Evolutionary conservation across 2,329 filamentous ascomycete genomes (phyloP).

Genomic region (Xylariaceae sp.): DNA sequence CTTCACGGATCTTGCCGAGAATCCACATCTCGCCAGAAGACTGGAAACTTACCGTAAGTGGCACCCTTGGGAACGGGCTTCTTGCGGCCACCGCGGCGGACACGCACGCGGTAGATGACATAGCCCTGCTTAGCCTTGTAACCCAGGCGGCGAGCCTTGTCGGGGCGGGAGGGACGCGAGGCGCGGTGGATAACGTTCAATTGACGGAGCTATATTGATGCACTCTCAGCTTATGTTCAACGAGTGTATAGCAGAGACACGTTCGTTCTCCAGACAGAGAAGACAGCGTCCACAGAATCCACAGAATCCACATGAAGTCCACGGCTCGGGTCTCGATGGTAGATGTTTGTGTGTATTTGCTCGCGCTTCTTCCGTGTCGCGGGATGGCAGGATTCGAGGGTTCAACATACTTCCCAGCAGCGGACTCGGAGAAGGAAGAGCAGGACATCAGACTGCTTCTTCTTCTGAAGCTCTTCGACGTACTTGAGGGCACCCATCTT

Average conservation of each 20-base stretch:
- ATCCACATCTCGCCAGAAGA: no score
- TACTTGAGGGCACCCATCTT: conserved; percentile 99
- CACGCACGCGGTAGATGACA: conserved; percentile 99
- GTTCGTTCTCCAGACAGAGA: conserved; percentile 37
- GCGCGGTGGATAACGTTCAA: conserved; percentile 99
- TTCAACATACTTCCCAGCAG: conserved; percentile 96
- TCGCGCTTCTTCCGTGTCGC: conserved; percentile 27
- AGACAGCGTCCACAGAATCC: conserved; percentile 34
- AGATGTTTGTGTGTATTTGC: conserved; percentile 27
- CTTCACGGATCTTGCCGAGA: not conserved
- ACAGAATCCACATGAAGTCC: conserved; percentile 34
- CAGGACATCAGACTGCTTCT: conserved; percentile 99
- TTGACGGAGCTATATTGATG: conserved; percentile 99
- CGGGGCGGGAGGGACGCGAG: conserved; percentile 93
- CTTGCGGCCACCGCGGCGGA: conserved; percentile 99
- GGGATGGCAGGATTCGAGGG: conserved; percentile 22
- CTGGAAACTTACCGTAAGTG: conserved; percentile 75
- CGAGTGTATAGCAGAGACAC: conserved; percentile 87
- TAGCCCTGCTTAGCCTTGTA: conserved; percentile 99
- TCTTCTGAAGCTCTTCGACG: conserved; percentile 99
- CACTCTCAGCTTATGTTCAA: conserved; percentile 99
- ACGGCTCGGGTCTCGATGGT: conserved; percentile 28
- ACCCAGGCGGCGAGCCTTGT: conserved; percentile 99
- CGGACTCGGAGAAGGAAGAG: conserved; percentile 99
- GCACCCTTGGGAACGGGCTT: conserved; percentile 93